These are phyloP conservation scores for Barbarea vulgaris DNA, from an alignment of 345 rosid genomes.

Conservation along the genomic window DNA sequence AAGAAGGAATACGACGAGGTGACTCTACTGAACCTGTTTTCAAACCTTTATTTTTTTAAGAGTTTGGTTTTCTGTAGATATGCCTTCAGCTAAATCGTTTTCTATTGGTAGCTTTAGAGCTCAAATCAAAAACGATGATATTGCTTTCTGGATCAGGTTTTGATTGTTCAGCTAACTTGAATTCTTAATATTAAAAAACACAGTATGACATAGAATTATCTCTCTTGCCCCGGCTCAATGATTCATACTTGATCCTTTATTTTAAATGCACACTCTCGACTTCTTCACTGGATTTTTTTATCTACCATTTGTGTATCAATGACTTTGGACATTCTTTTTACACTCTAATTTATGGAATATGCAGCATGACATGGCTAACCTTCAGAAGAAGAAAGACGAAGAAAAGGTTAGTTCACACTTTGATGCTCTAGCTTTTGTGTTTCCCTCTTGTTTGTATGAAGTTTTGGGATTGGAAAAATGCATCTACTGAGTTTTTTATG, in stretches of 20 bases:
- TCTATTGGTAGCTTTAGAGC: neutral
- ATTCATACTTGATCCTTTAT: neutral
- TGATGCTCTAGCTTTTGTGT: neutral
- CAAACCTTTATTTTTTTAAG: neutral
- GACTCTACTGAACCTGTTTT: slow-evolving; percentile 5
- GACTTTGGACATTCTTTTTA: neutral
- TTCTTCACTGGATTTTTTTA: neutral
- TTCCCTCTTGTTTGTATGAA: neutral
- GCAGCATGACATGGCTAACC: slow-evolving; percentile 60
- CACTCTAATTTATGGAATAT: neutral
- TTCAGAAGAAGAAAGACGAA: slow-evolving; percentile 83
- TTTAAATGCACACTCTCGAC: neutral
- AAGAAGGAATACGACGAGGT: slow-evolving; percentile 88
- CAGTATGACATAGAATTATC: neutral
- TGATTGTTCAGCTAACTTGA: neutral
- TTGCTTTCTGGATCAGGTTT: slow-evolving; percentile 16
- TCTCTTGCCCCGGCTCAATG: neutral
- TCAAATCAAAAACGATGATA: neutral
- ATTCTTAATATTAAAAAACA: neutral
- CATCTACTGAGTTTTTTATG: neutral
- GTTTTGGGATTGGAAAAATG: slow-evolving; percentile 1
- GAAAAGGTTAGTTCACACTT: slow-evolving; percentile 45
- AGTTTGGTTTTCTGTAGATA: neutral
- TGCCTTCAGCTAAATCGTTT: neutral
- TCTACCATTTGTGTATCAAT: neutral